Conservation (phyloP, 768 basidiomycete genomes). For the Auriculariales sp. region DNA sequence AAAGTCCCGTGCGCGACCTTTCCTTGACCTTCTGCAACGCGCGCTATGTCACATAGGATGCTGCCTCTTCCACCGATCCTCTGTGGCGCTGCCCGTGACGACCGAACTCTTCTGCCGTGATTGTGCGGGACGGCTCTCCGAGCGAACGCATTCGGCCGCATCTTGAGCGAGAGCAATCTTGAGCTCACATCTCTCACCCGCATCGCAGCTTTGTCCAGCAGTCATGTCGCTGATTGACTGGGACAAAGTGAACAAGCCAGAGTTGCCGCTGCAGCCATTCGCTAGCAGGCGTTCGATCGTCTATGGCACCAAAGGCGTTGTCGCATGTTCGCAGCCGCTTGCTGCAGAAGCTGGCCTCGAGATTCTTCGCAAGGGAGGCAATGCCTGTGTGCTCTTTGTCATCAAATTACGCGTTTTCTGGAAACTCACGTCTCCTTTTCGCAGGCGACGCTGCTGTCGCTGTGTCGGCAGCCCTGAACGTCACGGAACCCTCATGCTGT, state of each 20-base stretch:
- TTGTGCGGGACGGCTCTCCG: too few species aligned
- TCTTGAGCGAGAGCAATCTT: too few species aligned
- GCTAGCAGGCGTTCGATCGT: slow-evolving; percentile 76
- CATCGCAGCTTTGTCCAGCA: too few species aligned
- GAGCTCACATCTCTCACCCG: too few species aligned
- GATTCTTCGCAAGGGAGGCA: slow-evolving; percentile 84
- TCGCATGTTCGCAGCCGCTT: slow-evolving; percentile 80
- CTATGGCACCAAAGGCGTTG: slow-evolving; percentile 75
- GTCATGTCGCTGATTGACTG: slow-evolving; percentile 25
- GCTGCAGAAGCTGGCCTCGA: slow-evolving; percentile 87
- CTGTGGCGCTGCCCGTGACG: neutral
- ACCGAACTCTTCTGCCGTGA: too few species aligned
- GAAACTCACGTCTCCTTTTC: neutral
- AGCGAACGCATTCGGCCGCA: too few species aligned
- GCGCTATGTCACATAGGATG: too few species aligned
- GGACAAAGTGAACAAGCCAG: slow-evolving; percentile 51
- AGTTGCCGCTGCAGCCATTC: slow-evolving; percentile 53
- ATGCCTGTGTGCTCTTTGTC: slow-evolving; percentile 54
- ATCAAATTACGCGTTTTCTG: slow-evolving; percentile 3
- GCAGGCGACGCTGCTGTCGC: slow-evolving; percentile 94
- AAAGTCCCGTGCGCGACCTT: neutral
- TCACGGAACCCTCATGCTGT: slow-evolving; percentile 76
- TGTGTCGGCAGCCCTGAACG: slow-evolving; percentile 79
- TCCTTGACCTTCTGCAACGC: neutral
- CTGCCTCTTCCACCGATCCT: neutral